Conservation (phyloP, 2,329 filamentous ascomycete genomes). For the Fusarium globosum region DNA sequence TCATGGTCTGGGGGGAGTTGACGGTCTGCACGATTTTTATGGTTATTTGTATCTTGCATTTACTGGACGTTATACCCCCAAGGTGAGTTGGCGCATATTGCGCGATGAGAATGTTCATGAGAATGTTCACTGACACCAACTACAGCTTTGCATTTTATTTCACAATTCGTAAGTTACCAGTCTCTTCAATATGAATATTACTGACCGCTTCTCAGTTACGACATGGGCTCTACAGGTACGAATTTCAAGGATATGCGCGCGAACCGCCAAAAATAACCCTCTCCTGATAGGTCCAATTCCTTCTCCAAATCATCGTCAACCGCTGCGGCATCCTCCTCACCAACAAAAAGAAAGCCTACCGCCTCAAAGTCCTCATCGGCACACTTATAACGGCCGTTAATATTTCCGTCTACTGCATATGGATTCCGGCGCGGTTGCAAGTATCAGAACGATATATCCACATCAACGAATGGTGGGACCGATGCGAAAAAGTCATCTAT, state of each 20-base stretch:
- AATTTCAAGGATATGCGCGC: neutral
- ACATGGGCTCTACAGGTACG: constrained; percentile 44
- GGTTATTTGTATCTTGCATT: constrained; percentile 48
- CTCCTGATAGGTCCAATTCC: constrained; percentile 32
- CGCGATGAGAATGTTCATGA: too few relatives aligned
- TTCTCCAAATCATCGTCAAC: constrained; percentile 46
- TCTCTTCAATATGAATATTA: accelerated
- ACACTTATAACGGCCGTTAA: constrained; percentile 43
- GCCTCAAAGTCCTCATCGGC: constrained; percentile 37
- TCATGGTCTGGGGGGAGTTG: constrained; percentile 62
- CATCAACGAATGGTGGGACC: constrained; percentile 44
- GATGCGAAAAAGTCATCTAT: constrained; percentile 46
- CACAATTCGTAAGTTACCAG: constrained; percentile 35
- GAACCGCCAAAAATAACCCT: neutral
- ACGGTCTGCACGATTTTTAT: constrained; percentile 55
- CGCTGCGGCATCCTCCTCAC: constrained; percentile 41
- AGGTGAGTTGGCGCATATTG: constrained; percentile 24
- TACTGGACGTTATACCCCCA: constrained; percentile 40
- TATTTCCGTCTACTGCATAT: constrained; percentile 44
- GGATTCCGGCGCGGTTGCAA: constrained; percentile 43
- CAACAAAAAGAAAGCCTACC: constrained; percentile 28
- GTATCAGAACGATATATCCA: constrained; percentile 40
- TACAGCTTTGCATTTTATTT: constrained; percentile 46
- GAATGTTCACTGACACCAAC: neutral
- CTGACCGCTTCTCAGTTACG: constrained; percentile 35